Conservation (phyloP, 768 basidiomycete species). For the Gloeopeniophorella convolvens region DNA sequence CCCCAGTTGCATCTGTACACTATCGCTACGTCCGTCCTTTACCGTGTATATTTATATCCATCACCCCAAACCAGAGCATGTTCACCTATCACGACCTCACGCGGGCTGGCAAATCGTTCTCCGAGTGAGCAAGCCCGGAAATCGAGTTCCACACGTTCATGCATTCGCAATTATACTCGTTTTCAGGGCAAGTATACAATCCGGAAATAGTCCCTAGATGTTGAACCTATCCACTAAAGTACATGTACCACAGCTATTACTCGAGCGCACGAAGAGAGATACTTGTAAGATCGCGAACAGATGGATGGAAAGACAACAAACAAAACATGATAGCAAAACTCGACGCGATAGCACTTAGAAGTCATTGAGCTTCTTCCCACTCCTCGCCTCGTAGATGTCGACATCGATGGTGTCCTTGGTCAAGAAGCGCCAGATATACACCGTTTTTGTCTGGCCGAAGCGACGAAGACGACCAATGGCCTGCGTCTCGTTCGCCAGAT, state of each 20-base stretch:
- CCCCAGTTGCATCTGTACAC: slow-evolving; percentile 4
- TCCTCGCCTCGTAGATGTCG: slow-evolving; percentile 62
- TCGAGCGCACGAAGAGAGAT: too few species aligned
- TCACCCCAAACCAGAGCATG: background rate
- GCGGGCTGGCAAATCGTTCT: too few species aligned
- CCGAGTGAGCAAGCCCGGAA: too few species aligned
- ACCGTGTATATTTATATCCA: slow-evolving; percentile 3
- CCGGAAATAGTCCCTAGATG: too few species aligned
- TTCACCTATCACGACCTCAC: slow-evolving; percentile 2
- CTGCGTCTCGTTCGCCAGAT: slow-evolving; percentile 77
- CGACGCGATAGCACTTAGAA: background rate
- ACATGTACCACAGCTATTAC: too few species aligned
- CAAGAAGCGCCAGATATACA: slow-evolving; percentile 77
- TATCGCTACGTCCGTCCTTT: background rate
- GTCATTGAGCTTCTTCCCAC: slow-evolving; percentile 22
- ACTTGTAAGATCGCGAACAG: too few species aligned
- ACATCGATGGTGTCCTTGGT: slow-evolving; percentile 87
- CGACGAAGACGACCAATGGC: slow-evolving; percentile 79
- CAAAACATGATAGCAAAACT: background rate
- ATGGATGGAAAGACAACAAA: slow-evolving; percentile 4
- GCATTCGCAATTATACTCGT: too few species aligned
- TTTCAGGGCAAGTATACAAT: too few species aligned
- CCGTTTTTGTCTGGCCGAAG: slow-evolving; percentile 76
- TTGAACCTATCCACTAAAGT: too few species aligned
- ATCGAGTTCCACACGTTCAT: too few species aligned